phyloP scores from a whole-genome alignment of 1,284 basidiomycete species.

The Tilletia horrida region DNA sequence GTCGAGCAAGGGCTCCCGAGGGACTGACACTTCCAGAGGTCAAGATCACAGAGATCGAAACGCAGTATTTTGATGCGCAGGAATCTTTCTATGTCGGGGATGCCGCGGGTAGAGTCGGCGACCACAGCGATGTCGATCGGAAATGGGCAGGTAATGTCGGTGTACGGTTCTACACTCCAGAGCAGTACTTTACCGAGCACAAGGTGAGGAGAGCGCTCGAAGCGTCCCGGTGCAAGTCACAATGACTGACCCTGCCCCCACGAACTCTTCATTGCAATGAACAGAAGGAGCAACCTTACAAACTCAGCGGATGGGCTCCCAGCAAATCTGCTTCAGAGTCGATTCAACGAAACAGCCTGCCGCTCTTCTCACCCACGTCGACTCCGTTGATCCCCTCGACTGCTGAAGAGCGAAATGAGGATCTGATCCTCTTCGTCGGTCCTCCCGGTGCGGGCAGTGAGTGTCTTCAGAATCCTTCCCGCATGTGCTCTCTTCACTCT shows the following conservation, averaged over 20 bases:
- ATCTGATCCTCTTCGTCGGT: conserved; percentile 80
- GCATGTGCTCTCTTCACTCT: background rate
- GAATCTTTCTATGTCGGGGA: conserved; percentile 49
- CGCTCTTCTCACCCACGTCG: background rate
- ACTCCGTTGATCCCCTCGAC: conserved; percentile 10
- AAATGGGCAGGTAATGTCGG: conserved; percentile 51
- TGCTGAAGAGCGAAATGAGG: conserved; percentile 51
- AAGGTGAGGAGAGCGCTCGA: conserved; percentile 20
- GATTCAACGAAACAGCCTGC: background rate
- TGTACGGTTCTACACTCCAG: conserved; percentile 45
- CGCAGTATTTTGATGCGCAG: conserved; percentile 23
- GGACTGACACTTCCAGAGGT: background rate
- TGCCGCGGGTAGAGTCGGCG: conserved; percentile 43
- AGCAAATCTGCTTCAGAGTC: background rate
- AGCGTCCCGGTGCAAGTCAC: conserved; percentile 21
- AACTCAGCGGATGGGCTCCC: conserved; percentile 17
- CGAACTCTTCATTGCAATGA: background rate
- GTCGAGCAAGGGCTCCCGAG: background rate
- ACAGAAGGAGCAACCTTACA: conserved; percentile 15
- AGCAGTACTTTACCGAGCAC: conserved; percentile 42
- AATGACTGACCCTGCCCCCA: background rate
- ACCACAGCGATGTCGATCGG: conserved; percentile 49
- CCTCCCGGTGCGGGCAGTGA: conserved; percentile 74
- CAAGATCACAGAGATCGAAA: background rate
- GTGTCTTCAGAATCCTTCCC: background rate